Evolutionary conservation across 371 early-diverging fungal genomes (phyloP).

Genomic region (Mortierella sp.): DNA sequence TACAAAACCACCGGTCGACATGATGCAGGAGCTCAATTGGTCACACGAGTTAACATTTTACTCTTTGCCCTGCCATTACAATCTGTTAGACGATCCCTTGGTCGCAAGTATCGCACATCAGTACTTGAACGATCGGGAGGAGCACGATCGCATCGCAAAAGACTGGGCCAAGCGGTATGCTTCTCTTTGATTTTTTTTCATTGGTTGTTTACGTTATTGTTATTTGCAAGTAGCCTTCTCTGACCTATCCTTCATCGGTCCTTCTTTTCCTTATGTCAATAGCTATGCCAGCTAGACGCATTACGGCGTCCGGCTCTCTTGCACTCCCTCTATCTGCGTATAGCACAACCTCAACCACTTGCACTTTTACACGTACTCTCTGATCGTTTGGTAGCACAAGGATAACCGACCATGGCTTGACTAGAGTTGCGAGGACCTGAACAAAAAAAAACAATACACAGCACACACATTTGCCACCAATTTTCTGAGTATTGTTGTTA

Average conservation of each 20-base stretch:
- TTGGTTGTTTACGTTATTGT: neutral
- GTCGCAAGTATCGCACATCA: conserved; percentile 95
- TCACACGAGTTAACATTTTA: neutral
- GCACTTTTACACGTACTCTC: neutral
- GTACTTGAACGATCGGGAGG: conserved; percentile 87
- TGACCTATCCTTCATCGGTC: neutral
- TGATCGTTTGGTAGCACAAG: neutral
- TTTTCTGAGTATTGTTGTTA: neutral
- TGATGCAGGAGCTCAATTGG: neutral
- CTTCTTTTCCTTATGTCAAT: neutral
- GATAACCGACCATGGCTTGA: neutral
- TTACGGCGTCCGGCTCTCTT: neutral
- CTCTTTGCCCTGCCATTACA: too few relatives aligned
- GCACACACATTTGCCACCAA: conserved; percentile 2
- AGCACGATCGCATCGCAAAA: conserved; percentile 92
- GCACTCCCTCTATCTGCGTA: neutral
- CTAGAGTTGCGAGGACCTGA: neutral
- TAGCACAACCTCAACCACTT: neutral
- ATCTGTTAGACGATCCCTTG: conserved; percentile 85
- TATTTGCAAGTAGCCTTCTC: neutral
- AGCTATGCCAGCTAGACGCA: conserved; percentile 32
- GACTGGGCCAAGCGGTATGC: conserved; percentile 92
- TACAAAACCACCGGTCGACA: neutral
- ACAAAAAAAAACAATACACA: neutral
- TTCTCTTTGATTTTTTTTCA: neutral